A percentile compares a stretch with the other conserved stretches of the same genome.
Conservation (phyloP, 2,329 filamentous ascomycete species). For the Penicillium sp. region DNA sequence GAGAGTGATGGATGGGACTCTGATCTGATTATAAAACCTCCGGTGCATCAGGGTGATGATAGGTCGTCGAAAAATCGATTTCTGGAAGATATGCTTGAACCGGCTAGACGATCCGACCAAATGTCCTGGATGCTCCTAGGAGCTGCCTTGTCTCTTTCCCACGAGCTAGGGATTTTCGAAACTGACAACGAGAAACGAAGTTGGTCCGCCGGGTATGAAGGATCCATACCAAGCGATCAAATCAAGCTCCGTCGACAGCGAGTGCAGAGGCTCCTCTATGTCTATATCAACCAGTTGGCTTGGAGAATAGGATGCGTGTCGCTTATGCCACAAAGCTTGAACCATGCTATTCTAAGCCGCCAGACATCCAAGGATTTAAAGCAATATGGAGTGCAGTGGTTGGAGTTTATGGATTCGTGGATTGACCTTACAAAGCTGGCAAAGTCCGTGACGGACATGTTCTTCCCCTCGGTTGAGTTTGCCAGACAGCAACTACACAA, state of each 20-base stretch:
- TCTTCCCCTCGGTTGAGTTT: conserved; percentile 52
- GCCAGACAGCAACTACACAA: conserved; percentile 45
- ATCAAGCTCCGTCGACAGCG: conserved; percentile 40
- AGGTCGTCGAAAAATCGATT: conserved; percentile 47
- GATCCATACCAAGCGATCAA: conserved; percentile 35
- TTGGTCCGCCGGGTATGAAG: conserved; percentile 28
- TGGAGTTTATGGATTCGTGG: conserved; percentile 59
- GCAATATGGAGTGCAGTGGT: conserved; percentile 53
- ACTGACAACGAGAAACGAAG: conserved; percentile 42
- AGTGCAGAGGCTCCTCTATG: conserved; percentile 47
- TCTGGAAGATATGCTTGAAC: conserved; percentile 60
- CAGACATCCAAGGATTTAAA: conserved; percentile 41
- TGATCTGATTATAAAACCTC: conserved; percentile 53
- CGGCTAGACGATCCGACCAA: conserved; percentile 59
- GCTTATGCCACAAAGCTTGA: conserved; percentile 54
- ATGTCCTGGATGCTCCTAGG: conserved; percentile 67
- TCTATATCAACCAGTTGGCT: conserved; percentile 58
- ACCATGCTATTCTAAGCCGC: conserved; percentile 38
- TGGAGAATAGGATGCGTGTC: conserved; percentile 58
- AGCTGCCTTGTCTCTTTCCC: conserved; percentile 57
- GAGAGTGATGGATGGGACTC: conserved; percentile 61
- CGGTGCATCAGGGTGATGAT: conserved; percentile 38
- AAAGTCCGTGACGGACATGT: conserved; percentile 58
- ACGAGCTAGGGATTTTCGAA: conserved; percentile 59
- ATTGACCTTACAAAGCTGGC: conserved; percentile 54